Percentiles rank a stretch among this genome's conserved stretches.
Evolutionary conservation across 2,329 filamentous ascomycete species (phyloP).

Genomic region (Colletotrichum sp.): DNA sequence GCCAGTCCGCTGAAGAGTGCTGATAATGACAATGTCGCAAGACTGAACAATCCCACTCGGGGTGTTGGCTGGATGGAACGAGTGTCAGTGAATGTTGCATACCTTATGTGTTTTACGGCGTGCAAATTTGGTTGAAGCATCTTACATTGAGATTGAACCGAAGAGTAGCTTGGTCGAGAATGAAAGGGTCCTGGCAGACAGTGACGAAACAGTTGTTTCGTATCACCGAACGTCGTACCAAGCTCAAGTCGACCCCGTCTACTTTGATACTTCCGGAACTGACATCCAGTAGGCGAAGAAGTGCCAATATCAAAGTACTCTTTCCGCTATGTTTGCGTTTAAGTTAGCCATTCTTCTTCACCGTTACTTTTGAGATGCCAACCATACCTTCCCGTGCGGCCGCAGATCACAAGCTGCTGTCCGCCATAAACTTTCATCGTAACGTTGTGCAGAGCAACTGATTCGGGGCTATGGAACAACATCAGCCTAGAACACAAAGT

Average conservation of each 20-base stretch:
- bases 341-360: background rate
- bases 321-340: background rate
- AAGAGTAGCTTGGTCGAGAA: background rate
- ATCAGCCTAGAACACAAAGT: too few relatives aligned
- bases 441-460: background rate
- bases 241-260: background rate
- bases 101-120: too few relatives aligned
- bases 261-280: background rate
- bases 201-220: slow-evolving; percentile 4
- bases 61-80: background rate
- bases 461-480: background rate
- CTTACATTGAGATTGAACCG: background rate
- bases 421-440: background rate
- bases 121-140: too few relatives aligned
- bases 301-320: background rate
- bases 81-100: background rate
- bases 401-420: slow-evolving; percentile 1
- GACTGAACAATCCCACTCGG: background rate
- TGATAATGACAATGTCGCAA: background rate
- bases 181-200: background rate
- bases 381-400: slow-evolving; percentile 8
- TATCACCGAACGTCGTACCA: background rate
- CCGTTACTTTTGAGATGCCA: background rate
- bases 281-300: background rate
- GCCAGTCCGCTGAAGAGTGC: background rate